Conservation (phyloP, 768 basidiomycete genomes). For the Hortiboletus flavorubellus region DNA sequence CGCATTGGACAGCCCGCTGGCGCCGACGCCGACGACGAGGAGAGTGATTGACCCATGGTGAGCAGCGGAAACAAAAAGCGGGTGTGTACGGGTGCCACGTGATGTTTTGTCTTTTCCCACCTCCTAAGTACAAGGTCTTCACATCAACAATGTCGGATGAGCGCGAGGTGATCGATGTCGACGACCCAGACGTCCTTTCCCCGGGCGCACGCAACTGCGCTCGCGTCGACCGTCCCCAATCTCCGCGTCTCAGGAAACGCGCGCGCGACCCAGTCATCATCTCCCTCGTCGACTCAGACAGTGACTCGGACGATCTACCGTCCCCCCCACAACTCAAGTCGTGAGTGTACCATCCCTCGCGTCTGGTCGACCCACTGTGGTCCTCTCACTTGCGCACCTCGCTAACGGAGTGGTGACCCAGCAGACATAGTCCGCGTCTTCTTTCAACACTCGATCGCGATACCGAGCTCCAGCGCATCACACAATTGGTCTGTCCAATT, state of each 20-base stretch:
- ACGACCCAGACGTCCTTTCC: constrained; percentile 21
- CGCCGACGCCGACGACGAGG: constrained; percentile 7
- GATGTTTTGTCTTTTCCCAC: constrained; percentile 6
- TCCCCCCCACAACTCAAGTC: not conserved
- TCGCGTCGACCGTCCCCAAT: constrained; percentile 13
- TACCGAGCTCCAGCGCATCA: constrained; percentile 27
- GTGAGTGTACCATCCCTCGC: constrained; percentile 3
- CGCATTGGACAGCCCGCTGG: constrained; percentile 13
- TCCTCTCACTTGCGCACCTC: not conserved
- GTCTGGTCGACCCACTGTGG: not conserved
- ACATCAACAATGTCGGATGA: not conserved
- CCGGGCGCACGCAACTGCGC: constrained; percentile 17
- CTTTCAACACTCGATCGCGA: not conserved
- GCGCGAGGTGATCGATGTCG: constrained; percentile 27
- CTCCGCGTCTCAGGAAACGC: constrained; percentile 15
- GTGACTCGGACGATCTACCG: not conserved
- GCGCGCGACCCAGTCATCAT: constrained; percentile 4
- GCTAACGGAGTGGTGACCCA: not conserved
- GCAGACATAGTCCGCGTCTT: not conserved
- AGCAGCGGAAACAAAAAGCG: not conserved
- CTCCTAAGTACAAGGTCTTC: not conserved
- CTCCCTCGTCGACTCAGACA: constrained; percentile 17
- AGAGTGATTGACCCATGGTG: constrained; percentile 20
- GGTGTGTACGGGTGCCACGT: constrained; percentile 4
- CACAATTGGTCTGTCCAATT: constrained; percentile 16